A percentile compares a stretch with the other conserved stretches of the same genome.
Conservation (phyloP, 805 yeast species). For the Lachancea sp. region DNA sequence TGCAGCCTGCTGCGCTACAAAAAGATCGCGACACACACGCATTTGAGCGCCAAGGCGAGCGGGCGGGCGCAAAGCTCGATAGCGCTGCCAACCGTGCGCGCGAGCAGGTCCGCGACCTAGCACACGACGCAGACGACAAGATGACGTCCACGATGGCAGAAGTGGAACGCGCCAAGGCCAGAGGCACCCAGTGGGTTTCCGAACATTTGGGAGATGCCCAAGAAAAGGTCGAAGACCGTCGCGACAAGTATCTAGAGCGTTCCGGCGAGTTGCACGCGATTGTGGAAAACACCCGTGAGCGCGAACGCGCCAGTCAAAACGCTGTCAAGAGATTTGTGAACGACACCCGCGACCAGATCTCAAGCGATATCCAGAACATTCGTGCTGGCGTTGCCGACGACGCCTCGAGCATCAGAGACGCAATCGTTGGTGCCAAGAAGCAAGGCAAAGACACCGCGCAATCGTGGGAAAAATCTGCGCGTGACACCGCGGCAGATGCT, state of each 20-base stretch:
- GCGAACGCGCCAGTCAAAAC: constrained; percentile 7
- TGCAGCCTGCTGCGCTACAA: constrained; percentile 1
- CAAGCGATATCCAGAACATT: constrained; percentile 11
- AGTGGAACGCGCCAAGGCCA: constrained; percentile 10
- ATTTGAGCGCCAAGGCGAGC: constrained; percentile 9
- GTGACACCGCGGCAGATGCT: constrained; percentile 9
- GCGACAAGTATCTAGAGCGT: constrained; percentile 9
- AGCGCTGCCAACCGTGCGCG: constrained; percentile 4
- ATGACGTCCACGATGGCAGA: constrained; percentile 9
- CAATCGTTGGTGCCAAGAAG: constrained; percentile 9
- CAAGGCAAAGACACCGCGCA: constrained; percentile 5
- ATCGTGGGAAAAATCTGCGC: constrained; percentile 8
- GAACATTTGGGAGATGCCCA: constrained; percentile 10
- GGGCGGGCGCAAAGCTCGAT: constrained; percentile 11
- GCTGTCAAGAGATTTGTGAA: constrained; percentile 4
- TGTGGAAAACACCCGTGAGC: constrained; percentile 4
- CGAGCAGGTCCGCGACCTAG: constrained; percentile 7
- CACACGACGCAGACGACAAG: constrained; percentile 9
- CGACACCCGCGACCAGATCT: constrained; percentile 8
- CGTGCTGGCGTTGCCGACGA: constrained; percentile 16
- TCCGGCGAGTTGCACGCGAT: constrained; percentile 7
- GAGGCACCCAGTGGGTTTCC: constrained; percentile 8
- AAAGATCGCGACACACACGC: constrained; percentile 4
- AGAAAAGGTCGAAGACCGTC: constrained; percentile 4
- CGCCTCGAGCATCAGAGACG: constrained; percentile 12